These are phyloP conservation scores for Plasmodium vinckei DNA, from an alignment of 169 alveolate genomes.

Conservation along the genomic window DNA sequence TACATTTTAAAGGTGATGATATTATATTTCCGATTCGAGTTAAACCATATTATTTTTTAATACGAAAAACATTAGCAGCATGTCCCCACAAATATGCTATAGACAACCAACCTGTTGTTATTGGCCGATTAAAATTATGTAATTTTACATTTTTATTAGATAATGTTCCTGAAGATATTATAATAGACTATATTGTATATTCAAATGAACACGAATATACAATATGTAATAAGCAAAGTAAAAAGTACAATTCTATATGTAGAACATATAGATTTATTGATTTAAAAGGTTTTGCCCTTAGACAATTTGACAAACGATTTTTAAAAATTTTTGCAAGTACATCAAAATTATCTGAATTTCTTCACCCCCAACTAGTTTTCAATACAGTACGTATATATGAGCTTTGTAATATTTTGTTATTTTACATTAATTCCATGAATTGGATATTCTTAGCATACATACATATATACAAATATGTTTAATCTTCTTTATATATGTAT, in stretches of 20 bases:
- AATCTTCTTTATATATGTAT: neutral
- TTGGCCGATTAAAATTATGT: conserved; percentile 67
- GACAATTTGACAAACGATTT: conserved; percentile 57
- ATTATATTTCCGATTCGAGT: conserved; percentile 35
- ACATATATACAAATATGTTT: neutral
- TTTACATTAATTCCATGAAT: neutral
- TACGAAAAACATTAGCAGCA: conserved; percentile 71
- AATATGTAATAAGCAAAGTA: conserved; percentile 46
- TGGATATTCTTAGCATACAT: neutral
- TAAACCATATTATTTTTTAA: conserved; percentile 62
- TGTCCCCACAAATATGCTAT: conserved; percentile 34
- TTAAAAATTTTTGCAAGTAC: conserved; percentile 57
- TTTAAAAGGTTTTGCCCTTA: conserved; percentile 62
- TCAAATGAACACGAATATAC: conserved; percentile 62
- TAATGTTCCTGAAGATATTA: conserved; percentile 54
- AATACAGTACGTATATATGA: conserved; percentile 29
- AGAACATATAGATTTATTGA: conserved; percentile 62
- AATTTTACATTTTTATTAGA: conserved; percentile 64
- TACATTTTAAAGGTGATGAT: conserved; percentile 10
- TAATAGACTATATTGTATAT: conserved; percentile 59
- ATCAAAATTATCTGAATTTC: conserved; percentile 54
- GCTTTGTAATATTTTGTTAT: neutral
- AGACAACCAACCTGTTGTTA: conserved; percentile 70
- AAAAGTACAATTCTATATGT: conserved; percentile 23
- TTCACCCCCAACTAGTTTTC: conserved; percentile 58